Evolutionary conservation across 1,284 basidiomycete genomes (phyloP).

Genomic region (Macrocystidia cucumis): DNA sequence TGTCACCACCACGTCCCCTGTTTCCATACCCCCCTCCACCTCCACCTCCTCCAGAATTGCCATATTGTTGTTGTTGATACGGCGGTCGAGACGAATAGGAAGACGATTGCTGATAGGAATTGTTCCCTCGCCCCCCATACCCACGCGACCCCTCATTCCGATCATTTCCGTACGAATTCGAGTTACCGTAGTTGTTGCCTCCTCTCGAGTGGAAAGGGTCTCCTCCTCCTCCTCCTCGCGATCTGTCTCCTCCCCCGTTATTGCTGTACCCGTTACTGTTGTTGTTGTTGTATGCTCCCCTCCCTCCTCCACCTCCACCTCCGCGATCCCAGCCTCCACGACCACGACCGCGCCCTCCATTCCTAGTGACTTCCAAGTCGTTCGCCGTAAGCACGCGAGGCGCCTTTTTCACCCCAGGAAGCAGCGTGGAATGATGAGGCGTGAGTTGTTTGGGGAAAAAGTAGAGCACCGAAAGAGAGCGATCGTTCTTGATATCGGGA

Average conservation of each 20-base stretch:
- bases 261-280: constrained; percentile 15
- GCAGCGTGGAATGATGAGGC: constrained; percentile 81
- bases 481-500: constrained; percentile 81
- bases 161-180: constrained; percentile 12
- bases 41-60: constrained; percentile 23
- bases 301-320: constrained; percentile 15
- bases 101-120: constrained; percentile 22
- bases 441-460: constrained; percentile 83
- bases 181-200: constrained; percentile 13
- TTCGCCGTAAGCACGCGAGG: constrained; percentile 57
- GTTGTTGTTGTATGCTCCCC: constrained; percentile 15
- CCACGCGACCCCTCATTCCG: constrained; percentile 12
- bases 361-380: constrained; percentile 63
- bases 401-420: constrained; percentile 67
- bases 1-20: constrained; percentile 3
- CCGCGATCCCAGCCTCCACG: constrained; percentile 34
- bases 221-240: constrained; percentile 8
- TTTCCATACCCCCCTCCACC: constrained; percentile 8
- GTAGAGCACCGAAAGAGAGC: constrained; percentile 83
- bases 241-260: constrained; percentile 11
- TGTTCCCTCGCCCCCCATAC: constrained; percentile 21
- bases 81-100: constrained; percentile 20
- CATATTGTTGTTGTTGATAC: constrained; percentile 16
- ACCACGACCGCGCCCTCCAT: constrained; percentile 41
- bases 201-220: constrained; percentile 14